Evolutionary conservation across 2,329 filamentous ascomycete genomes (phyloP).

Genomic region (Cercospora janseana): DNA sequence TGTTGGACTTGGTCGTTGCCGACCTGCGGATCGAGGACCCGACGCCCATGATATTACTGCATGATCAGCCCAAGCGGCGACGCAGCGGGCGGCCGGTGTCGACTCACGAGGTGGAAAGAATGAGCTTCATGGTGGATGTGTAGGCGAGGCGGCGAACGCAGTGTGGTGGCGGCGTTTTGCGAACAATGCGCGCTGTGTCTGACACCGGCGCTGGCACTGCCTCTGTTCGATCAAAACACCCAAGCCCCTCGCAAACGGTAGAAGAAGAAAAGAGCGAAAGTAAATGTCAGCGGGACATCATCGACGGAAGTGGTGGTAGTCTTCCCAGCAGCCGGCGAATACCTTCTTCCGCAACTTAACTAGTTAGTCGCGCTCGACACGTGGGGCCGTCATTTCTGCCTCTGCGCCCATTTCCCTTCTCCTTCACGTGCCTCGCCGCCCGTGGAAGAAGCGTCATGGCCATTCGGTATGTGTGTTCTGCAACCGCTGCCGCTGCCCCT

Average conservation of each 20-base stretch:
- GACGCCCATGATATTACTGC: constrained; percentile 78
- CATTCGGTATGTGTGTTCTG: constrained; percentile 53
- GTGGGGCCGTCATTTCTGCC: constrained; percentile 6
- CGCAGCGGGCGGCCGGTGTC: constrained; percentile 5
- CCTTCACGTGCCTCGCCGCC: constrained; percentile 8
- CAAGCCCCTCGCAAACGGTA: background rate
- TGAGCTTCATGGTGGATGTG: constrained; percentile 64
- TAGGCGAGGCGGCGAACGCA: background rate
- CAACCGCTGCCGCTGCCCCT: background rate
- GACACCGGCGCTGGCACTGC: background rate
- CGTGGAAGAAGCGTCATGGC: constrained; percentile 45
- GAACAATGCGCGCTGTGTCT: constrained; percentile 6
- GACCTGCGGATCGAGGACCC: constrained; percentile 80
- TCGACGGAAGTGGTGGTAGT: constrained; percentile 4
- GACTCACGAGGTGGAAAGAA: constrained; percentile 80
- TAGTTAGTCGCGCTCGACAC: background rate
- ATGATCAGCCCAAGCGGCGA: constrained; percentile 26
- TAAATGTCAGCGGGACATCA: constrained; percentile 6
- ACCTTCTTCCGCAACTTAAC: constrained; percentile 8
- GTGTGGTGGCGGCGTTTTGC: constrained; percentile 7
- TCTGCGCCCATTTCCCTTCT: constrained; percentile 3
- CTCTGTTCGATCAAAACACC: background rate
- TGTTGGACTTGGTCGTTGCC: constrained; percentile 78
- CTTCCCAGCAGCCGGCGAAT: constrained; percentile 3
- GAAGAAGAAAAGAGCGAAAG: background rate